These are phyloP conservation scores for Aspergillus taichungensis DNA, from an alignment of 495 filamentous ascomycete genomes.

Conservation along the genomic window DNA sequence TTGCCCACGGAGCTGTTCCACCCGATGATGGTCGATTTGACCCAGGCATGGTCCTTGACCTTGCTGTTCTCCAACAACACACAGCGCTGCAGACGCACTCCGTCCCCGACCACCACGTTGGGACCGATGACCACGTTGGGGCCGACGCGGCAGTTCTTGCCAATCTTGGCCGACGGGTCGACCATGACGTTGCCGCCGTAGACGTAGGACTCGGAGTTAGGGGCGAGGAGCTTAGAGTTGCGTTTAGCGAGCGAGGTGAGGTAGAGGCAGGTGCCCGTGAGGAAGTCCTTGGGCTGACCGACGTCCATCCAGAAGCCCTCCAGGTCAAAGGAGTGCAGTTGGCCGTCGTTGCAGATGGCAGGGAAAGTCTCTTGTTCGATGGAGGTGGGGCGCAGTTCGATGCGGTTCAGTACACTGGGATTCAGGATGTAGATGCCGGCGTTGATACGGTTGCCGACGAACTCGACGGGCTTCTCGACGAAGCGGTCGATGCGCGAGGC, in stretches of 20 bases:
- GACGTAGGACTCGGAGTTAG: slow-evolving; percentile 70
- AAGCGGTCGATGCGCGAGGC: slow-evolving; percentile 93
- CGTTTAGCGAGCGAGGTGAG: slow-evolving; percentile 90
- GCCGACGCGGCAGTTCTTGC: slow-evolving; percentile 96
- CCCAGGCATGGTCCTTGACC: slow-evolving; percentile 98
- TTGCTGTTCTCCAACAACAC: slow-evolving; percentile 83
- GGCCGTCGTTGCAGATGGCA: slow-evolving; percentile 79
- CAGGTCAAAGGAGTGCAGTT: slow-evolving; percentile 95
- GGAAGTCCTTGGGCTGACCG: slow-evolving; percentile 97
- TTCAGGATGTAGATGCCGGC: slow-evolving; percentile 99
- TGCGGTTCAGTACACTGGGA: slow-evolving; percentile 79
- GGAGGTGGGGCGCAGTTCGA: slow-evolving; percentile 95
- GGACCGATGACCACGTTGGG: slow-evolving; percentile 97
- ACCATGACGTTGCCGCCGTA: slow-evolving; percentile 96
- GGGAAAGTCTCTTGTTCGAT: slow-evolving; percentile 99
- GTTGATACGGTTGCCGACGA: slow-evolving; percentile 99
- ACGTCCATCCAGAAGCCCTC: slow-evolving; percentile 99
- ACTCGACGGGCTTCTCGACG: slow-evolving; percentile 98
- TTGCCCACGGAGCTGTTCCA: slow-evolving; percentile 96
- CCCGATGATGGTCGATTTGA: slow-evolving; percentile 98
- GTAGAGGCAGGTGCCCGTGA: slow-evolving; percentile 94
- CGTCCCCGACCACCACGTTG: slow-evolving; percentile 89
- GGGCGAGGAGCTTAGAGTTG: slow-evolving; percentile 74
- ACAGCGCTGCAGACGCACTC: slow-evolving; percentile 88
- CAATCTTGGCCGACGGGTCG: slow-evolving; percentile 91